Conservation (phyloP, 2,329 filamentous ascomycete genomes). For the Lachnellula arida region DNA sequence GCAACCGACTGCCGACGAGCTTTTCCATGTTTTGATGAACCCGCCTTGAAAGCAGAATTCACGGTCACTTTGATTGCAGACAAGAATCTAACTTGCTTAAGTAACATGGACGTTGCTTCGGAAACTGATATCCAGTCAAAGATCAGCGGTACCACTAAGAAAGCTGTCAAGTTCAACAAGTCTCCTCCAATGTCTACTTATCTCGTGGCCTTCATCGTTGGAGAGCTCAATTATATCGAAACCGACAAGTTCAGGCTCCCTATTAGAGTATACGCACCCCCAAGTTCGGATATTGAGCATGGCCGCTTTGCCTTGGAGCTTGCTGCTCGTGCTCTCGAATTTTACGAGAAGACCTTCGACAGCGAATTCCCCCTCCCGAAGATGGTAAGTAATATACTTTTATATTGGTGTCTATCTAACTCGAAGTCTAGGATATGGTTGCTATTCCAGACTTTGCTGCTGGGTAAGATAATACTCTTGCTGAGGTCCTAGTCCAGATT, state of each 20-base stretch:
- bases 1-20: constrained; percentile 88
- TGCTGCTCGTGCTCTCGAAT: constrained; percentile 81
- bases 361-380: constrained; percentile 83
- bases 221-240: constrained; percentile 91
- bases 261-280: constrained; percentile 88
- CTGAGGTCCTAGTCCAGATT: background rate
- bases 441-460: constrained; percentile 94
- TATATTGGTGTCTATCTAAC: background rate
- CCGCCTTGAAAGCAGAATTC: constrained; percentile 87
- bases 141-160: constrained; percentile 61
- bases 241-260: constrained; percentile 87
- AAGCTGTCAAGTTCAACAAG: constrained; percentile 87
- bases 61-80: constrained; percentile 88
- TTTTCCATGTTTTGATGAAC: constrained; percentile 96
- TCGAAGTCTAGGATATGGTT: constrained; percentile 63
- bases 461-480: constrained; percentile 40
- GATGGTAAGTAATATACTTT: constrained; percentile 47
- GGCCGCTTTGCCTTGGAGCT: constrained; percentile 87
- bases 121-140: constrained; percentile 68
- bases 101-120: constrained; percentile 91
- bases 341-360: constrained; percentile 93
- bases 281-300: constrained; percentile 84
- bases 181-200: constrained; percentile 96
- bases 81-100: constrained; percentile 83
- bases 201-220: constrained; percentile 87